Base-by-base conservation (phyloP, 2,329 filamentous ascomycete genomes). In the Phialophora macrospora region DNA sequence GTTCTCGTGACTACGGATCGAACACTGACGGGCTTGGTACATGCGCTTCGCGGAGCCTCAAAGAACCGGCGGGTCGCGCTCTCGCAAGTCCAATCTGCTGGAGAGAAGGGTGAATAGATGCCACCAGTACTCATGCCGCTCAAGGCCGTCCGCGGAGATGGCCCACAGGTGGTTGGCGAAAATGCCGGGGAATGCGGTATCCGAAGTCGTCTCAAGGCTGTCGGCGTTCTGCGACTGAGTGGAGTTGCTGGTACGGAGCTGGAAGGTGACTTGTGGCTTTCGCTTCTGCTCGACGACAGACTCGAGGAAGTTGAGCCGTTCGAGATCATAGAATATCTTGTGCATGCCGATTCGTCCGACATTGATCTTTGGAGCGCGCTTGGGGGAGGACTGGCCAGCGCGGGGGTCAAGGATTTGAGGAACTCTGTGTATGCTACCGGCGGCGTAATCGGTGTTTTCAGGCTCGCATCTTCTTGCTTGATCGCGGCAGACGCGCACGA, bases 1-100 rank as follows among this genome's bases (percentile, higher is more conserved):
- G 93, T 97, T 72, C 93, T 86, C n/a, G 93, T 97, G 60, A 97
- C 91, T 4, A 97, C 92, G 77, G 97, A 93, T 62, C 92, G 84
- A 65, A 97, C 92, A 74, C 84, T 88, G 61, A 89, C 85, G 17
- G 80, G 85, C 66, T 88, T 86, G 63, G 88, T 82, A 72, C 83
- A 88, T 34, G 88, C 87, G 70, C 84, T 85, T 48, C 85, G 81
- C n/a, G 84, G 79, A 60, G 80, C 78, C 61, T 90, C 89, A 66
- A 86, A 83, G 72, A 87, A 88, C 59, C 86, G 80, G 72, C 79
- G 84, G 54, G 84, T 84, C 78, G 90, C 91, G 72, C 88, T 84
- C 7, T 89, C 89, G 5, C 87, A 80, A 28, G 59, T 69, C 91
- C 90, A 93, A 75, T 95, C 91, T 68, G 90, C 91, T 8, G 90